phyloP scores from a whole-genome alignment of 2,329 filamentous ascomycete genomes.

The Clarireedia paspali region DNA sequence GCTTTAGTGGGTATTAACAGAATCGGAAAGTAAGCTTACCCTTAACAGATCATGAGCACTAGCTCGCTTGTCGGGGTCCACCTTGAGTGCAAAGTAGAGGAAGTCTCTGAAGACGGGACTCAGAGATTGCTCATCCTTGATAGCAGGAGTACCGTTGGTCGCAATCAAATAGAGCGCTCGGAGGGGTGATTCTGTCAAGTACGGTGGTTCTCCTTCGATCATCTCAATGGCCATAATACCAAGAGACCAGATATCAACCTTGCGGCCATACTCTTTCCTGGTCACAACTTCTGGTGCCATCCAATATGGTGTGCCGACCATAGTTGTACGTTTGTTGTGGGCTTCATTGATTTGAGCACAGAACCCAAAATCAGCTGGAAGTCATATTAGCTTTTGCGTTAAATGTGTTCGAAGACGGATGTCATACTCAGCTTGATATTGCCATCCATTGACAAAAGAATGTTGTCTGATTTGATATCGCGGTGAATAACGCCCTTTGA shows the following conservation, averaged over 20 bases:
- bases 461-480: slow-evolving; percentile 99
- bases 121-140: slow-evolving; percentile 85
- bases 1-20: background rate
- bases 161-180: slow-evolving; percentile 93
- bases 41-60: slow-evolving; percentile 89
- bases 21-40: slow-evolving; percentile 49
- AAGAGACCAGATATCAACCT: slow-evolving; percentile 97
- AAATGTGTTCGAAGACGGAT: background rate
- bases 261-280: slow-evolving; percentile 93
- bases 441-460: slow-evolving; percentile 84
- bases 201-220: slow-evolving; percentile 97
- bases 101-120: slow-evolving; percentile 84
- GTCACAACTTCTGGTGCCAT: slow-evolving; percentile 99
- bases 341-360: slow-evolving; percentile 97
- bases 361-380: slow-evolving; percentile 88
- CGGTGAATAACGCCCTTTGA: slow-evolving; percentile 97
- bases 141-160: slow-evolving; percentile 88
- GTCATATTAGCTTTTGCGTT: slow-evolving; percentile 27
- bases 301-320: slow-evolving; percentile 99
- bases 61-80: slow-evolving; percentile 93
- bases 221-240: slow-evolving; percentile 99
- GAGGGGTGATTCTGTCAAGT: slow-evolving; percentile 88
- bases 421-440: slow-evolving; percentile 92
- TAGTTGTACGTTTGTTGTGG: slow-evolving; percentile 95
- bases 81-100: slow-evolving; percentile 84